Evolutionary conservation across 2,329 filamentous ascomycete genomes (phyloP).

Genomic region (Penicillium sp.): DNA sequence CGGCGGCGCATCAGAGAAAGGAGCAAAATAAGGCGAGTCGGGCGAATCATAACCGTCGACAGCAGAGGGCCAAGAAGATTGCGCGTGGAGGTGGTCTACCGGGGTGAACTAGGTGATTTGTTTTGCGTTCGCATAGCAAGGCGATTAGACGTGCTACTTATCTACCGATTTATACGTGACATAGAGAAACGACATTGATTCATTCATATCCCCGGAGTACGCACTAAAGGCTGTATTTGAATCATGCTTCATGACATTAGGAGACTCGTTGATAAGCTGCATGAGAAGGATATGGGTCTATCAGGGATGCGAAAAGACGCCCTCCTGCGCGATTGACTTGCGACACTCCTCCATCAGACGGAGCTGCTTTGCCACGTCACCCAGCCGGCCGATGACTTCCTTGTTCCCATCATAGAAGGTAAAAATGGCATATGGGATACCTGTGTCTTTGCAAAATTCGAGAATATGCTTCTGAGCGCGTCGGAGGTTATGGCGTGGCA

Average conservation of each 20-base stretch:
- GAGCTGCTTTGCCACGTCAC: constrained; percentile 76
- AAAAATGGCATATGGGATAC: constrained; percentile 80
- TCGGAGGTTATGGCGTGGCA: constrained; percentile 81
- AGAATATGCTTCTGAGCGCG: constrained; percentile 70
- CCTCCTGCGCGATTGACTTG: constrained; percentile 40
- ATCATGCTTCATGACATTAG: constrained; percentile 5
- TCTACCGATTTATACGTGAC: background rate
- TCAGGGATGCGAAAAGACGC: constrained; percentile 32
- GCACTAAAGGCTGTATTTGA: background rate
- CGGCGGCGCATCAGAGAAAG: constrained; percentile 69
- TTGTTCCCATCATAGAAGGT: constrained; percentile 82
- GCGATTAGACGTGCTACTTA: background rate
- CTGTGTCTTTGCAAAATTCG: constrained; percentile 77
- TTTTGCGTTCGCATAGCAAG: background rate
- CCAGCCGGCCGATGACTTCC: constrained; percentile 71
- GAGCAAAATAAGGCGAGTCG: constrained; percentile 77
- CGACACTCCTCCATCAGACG: constrained; percentile 74
- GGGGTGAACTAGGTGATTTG: constrained; percentile 16
- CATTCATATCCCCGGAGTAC: constrained; percentile 6
- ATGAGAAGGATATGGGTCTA: background rate
- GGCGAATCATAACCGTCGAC: constrained; percentile 83
- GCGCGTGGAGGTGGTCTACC: constrained; percentile 52
- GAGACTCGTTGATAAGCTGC: constrained; percentile 4
- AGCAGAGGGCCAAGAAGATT: constrained; percentile 64
- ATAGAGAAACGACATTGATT: constrained; percentile 8